phyloP scores from a whole-genome alignment of 202 grass and related monocot genomes.

The Panicum hallii region DNA sequence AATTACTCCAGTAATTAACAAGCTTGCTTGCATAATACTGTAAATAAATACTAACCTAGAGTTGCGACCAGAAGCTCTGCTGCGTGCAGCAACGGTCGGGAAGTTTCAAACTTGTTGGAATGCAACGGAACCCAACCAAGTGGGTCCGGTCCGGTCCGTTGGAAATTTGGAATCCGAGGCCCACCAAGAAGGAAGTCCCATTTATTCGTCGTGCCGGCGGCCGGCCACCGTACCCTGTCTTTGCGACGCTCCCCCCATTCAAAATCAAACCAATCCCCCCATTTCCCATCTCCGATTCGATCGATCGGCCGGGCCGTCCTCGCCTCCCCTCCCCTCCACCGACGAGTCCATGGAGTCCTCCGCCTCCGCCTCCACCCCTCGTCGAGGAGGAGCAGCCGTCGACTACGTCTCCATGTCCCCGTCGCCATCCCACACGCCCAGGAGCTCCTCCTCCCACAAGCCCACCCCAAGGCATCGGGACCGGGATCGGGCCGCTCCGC shows the following conservation, averaged over 20 bases:
- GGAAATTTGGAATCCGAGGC: not conserved
- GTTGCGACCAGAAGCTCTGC: not conserved
- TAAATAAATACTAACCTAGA: too few species aligned
- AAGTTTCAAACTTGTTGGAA: not conserved
- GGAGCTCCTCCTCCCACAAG: conserved; percentile 31
- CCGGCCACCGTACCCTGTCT: not conserved
- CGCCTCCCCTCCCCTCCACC: not conserved
- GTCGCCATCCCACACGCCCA: conserved; percentile 47
- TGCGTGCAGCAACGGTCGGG: not conserved
- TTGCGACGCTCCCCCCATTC: not conserved
- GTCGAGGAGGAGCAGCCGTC: conserved; percentile 20
- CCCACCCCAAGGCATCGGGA: conserved; percentile 35
- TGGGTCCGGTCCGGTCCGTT: not conserved
- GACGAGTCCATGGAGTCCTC: conserved; percentile 20
- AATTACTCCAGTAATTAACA: too few species aligned
- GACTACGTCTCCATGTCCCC: conserved; percentile 47
- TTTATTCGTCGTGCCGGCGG: conserved; percentile 7
- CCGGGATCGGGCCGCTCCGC: not conserved
- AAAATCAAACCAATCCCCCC: not conserved
- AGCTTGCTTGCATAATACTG: too few species aligned
- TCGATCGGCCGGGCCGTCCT: not conserved
- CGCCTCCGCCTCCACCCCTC: conserved; percentile 19
- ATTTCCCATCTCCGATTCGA: not conserved
- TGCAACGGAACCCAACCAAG: not conserved
- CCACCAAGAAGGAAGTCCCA: not conserved